phyloP scores from a whole-genome alignment of 495 filamentous ascomycete species.

The Pyrenopolyporus hunteri region DNA sequence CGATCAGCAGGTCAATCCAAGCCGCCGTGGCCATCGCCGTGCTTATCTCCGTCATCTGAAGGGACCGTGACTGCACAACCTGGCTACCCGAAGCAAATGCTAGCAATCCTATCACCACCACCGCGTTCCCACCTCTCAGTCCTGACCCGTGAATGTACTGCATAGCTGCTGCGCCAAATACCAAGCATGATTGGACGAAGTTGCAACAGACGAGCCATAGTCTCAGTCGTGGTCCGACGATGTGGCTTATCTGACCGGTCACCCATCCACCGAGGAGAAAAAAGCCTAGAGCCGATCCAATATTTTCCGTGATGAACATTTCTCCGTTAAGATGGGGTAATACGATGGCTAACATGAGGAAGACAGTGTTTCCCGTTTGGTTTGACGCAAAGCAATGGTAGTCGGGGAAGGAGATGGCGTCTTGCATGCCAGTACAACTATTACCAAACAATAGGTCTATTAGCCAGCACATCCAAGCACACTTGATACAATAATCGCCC shows the following conservation, averaged over 20 bases:
- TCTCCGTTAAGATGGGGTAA: constrained; percentile 55
- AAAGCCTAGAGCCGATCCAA: constrained; percentile 58
- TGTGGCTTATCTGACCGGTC: constrained; percentile 62
- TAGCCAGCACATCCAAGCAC: constrained; percentile 12
- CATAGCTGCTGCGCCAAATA: constrained; percentile 57
- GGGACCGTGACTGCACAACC: constrained; percentile 60
- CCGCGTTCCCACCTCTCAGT: constrained; percentile 44
- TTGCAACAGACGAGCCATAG: constrained; percentile 60
- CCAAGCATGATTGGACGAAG: constrained; percentile 59
- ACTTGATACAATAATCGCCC: neutral
- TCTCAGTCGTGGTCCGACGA: constrained; percentile 56
- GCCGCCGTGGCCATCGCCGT: constrained; percentile 73
- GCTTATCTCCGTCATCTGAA: constrained; percentile 66
- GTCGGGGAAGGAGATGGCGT: constrained; percentile 66
- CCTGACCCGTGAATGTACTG: constrained; percentile 48
- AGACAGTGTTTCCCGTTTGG: constrained; percentile 69
- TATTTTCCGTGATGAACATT: constrained; percentile 58
- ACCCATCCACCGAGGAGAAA: constrained; percentile 61
- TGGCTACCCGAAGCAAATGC: constrained; percentile 64
- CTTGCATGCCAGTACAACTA: constrained; percentile 56
- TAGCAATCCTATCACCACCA: constrained; percentile 56
- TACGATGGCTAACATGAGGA: constrained; percentile 60
- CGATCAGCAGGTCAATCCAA: constrained; percentile 65
- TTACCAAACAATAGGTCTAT: constrained; percentile 5
- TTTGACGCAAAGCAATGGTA: constrained; percentile 70